A percentile compares a stretch with the other conserved stretches of the same genome.
Evolutionary conservation across 352 stramenopile species (phyloP).

Genomic region (Phytophthora boehmeriae): DNA sequence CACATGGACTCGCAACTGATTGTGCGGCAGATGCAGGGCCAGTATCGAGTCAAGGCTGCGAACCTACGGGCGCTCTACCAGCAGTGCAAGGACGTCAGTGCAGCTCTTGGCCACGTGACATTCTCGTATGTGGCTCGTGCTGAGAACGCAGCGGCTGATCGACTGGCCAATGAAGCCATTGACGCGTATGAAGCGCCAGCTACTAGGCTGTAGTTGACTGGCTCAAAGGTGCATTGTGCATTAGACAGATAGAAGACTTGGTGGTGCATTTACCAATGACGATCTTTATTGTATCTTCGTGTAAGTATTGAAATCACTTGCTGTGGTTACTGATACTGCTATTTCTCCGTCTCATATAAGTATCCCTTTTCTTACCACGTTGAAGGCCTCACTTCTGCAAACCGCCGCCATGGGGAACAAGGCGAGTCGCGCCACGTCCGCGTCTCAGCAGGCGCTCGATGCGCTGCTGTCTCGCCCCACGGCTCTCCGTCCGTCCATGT

Average conservation of each 20-base stretch:
- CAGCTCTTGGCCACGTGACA: slow-evolving; percentile 36
- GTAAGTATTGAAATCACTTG: too few species aligned
- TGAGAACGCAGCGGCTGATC: slow-evolving; percentile 59
- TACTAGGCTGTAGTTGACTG: too few species aligned
- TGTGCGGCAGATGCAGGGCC: slow-evolving; percentile 74
- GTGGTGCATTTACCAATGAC: too few species aligned
- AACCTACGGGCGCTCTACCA: slow-evolving; percentile 54
- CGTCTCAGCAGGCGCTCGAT: slow-evolving; percentile 48
- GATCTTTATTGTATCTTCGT: too few species aligned
- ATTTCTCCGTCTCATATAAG: too few species aligned
- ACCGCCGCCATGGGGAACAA: slow-evolving; percentile 71
- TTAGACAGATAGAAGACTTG: too few species aligned
- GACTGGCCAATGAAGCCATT: slow-evolving; percentile 71
- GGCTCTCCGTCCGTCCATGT: slow-evolving; percentile 49
- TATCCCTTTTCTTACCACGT: background rate
- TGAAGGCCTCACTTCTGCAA: slow-evolving; percentile 4
- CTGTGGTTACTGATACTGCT: too few species aligned
- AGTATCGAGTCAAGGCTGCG: slow-evolving; percentile 73
- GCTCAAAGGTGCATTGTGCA: too few species aligned
- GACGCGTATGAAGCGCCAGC: slow-evolving; percentile 39
- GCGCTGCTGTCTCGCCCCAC: slow-evolving; percentile 43
- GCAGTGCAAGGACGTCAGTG: slow-evolving; percentile 44
- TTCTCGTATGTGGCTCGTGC: slow-evolving; percentile 61
- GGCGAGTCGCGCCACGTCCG: slow-evolving; percentile 40
- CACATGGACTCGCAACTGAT: slow-evolving; percentile 86